Evolutionary conservation across 768 basidiomycete genomes (phyloP), one percentile per base, ranked within the genome.

Genomic region (Boletus reticulatus): DNA sequence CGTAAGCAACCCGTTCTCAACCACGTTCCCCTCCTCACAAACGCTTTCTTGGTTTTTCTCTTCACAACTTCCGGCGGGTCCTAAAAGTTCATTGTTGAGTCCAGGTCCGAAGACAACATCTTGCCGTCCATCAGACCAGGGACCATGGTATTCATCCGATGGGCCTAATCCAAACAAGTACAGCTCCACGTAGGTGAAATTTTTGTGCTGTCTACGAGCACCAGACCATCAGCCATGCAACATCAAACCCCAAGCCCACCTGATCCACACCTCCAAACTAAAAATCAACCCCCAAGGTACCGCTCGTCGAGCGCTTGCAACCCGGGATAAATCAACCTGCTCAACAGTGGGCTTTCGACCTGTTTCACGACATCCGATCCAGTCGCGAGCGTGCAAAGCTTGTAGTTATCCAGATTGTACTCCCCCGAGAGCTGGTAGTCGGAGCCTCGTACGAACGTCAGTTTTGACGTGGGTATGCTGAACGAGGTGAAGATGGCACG

Each of bases 341-440:
- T 94, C 51, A 99, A 77, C 48, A 95, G 76, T 1, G 94, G 91
- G 65, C 88, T 93, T 58, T 94, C 91, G 6, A 95, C 91, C 72
- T 98, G 96, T 72, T 98, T 98, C 62, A 99, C 97, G 53, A 98
- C 97, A 70, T 98, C 97, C 3, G 97, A 95, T 6, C 97, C 97
- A 0, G 92, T 85, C 19, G 96, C 94, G 56, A 84, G 87, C n/a
- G 95, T 84, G 64, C 88, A 91, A 47, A 98, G 82, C 63, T 82
- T 82, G 84, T 94, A 98, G 67, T 95, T 91, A 75, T 98, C 97
- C 66, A 98, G 79, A 63, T 87, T 97, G 80, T 96, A 99, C 61
- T 96, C 94, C 38, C 78, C 80, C 0, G 87, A 84, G 55, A 98
- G 84, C 69, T 99, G 95, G 84, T 95, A 95, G 59, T 88, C 87